phyloP scores from a whole-genome alignment of 352 stramenopile genomes.

The Blastocystis sp. region DNA sequence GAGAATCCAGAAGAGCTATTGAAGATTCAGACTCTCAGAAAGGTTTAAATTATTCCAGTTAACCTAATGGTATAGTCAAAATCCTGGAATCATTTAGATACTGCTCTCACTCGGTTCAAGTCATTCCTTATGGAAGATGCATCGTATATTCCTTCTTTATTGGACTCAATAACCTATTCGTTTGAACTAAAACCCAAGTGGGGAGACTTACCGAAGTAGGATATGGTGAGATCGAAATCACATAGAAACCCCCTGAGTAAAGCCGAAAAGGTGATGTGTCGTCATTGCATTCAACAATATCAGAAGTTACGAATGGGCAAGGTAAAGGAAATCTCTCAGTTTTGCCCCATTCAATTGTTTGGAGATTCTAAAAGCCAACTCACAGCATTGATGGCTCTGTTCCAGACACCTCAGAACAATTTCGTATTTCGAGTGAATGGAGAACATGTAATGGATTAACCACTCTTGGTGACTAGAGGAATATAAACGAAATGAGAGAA shows the following conservation, averaged over 20 bases:
- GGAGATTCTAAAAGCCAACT: background rate
- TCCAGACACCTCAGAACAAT: conserved; percentile 16
- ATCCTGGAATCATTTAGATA: background rate
- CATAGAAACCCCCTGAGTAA: background rate
- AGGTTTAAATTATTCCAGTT: background rate
- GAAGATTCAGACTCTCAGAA: background rate
- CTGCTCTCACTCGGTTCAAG: background rate
- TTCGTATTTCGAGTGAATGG: background rate
- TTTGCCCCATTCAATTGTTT: conserved; percentile 7
- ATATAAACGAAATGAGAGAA: too few relatives aligned
- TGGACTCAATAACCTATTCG: background rate
- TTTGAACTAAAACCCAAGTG: conserved; percentile 43
- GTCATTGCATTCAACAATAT: conserved; percentile 33
- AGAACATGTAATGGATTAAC: background rate
- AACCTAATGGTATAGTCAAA: background rate
- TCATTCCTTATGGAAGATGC: background rate
- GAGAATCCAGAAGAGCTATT: background rate
- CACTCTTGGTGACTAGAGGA: too few relatives aligned
- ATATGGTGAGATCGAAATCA: background rate
- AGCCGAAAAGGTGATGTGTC: background rate
- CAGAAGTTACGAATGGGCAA: background rate
- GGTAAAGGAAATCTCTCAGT: background rate
- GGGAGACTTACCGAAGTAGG: background rate
- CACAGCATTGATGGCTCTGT: background rate
- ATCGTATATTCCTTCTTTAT: background rate